phyloP scores from a whole-genome alignment of 495 filamentous ascomycete species.

The Trichoderma erinaceum region DNA sequence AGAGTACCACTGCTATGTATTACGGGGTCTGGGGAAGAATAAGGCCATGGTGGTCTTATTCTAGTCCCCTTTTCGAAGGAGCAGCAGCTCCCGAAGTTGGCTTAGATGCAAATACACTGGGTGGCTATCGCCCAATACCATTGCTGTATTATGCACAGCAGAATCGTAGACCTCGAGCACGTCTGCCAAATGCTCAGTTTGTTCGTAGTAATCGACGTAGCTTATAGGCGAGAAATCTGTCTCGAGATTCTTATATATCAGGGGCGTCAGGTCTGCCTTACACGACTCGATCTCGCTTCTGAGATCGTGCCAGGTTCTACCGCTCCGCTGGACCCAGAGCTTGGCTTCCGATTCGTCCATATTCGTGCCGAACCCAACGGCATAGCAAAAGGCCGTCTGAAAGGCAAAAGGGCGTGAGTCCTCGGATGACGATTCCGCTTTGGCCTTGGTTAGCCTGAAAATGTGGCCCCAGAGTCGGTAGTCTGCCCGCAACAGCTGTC shows the following conservation, averaged over 20 bases:
- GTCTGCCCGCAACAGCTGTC: not conserved
- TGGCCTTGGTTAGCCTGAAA: not conserved
- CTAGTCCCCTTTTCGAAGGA: not conserved
- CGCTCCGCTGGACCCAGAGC: not conserved
- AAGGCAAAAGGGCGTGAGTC: not conserved
- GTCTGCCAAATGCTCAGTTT: not conserved
- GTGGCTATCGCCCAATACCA: not conserved
- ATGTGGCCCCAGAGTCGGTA: not conserved
- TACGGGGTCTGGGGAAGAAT: not conserved
- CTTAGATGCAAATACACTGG: too few relatives aligned
- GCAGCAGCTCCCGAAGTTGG: not conserved
- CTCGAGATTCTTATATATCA: not conserved
- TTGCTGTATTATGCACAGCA: not conserved
- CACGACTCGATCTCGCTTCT: not conserved
- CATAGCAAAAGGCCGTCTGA: not conserved
- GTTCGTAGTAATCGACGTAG: not conserved
- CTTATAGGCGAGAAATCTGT: not conserved
- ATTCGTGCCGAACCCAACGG: not conserved
- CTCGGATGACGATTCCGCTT: not conserved
- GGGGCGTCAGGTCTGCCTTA: not conserved
- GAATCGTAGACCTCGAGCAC: not conserved
- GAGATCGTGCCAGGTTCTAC: not conserved
- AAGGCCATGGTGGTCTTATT: not conserved
- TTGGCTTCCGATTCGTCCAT: not conserved
- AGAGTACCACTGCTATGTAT: not conserved